Percentiles rank a stretch among this genome's conserved stretches.
phyloP scores from a whole-genome alignment of 2,329 filamentous ascomycete genomes.

The Annulohypoxylon truncatum region DNA sequence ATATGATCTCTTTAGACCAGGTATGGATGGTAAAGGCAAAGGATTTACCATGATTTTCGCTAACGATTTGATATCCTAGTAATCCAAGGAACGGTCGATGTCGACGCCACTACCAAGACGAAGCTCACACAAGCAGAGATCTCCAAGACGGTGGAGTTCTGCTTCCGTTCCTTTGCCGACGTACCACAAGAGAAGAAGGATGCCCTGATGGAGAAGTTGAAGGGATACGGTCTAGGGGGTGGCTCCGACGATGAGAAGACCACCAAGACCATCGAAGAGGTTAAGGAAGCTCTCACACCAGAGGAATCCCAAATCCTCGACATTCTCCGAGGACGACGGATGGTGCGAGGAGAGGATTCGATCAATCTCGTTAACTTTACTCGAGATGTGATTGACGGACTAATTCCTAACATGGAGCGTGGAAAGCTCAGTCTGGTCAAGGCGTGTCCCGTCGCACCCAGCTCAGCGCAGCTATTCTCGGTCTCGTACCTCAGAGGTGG shows the following conservation, averaged over 20 bases:
- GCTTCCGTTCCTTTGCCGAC: constrained; percentile 22
- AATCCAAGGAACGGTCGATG: constrained; percentile 52
- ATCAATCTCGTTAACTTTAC: constrained; percentile 29
- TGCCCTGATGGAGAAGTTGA: constrained; percentile 25
- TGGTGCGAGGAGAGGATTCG: constrained; percentile 28
- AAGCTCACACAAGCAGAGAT: constrained; percentile 28
- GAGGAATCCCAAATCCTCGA: constrained; percentile 28
- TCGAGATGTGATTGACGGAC: constrained; percentile 29
- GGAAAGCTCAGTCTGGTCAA: constrained; percentile 28
- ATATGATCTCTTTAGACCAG: constrained; percentile 55
- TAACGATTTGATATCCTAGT: constrained; percentile 43
- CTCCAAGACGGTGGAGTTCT: constrained; percentile 33
- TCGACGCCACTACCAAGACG: neutral
- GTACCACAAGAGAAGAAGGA: constrained; percentile 26
- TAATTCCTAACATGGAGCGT: constrained; percentile 21
- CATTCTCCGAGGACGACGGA: constrained; percentile 20
- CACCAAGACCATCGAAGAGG: neutral
- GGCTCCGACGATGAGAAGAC: constrained; percentile 1
- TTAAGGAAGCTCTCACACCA: constrained; percentile 16
- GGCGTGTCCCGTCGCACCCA: neutral
- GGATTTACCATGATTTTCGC: neutral
- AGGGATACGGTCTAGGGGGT: constrained; percentile 16
- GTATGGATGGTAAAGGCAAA: constrained; percentile 45
- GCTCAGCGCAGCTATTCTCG: neutral
- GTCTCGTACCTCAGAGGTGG: neutral